Base-by-base conservation (phyloP, 192 early-diverging fungal genomes). In the Linnemannia hyalina region DNA sequence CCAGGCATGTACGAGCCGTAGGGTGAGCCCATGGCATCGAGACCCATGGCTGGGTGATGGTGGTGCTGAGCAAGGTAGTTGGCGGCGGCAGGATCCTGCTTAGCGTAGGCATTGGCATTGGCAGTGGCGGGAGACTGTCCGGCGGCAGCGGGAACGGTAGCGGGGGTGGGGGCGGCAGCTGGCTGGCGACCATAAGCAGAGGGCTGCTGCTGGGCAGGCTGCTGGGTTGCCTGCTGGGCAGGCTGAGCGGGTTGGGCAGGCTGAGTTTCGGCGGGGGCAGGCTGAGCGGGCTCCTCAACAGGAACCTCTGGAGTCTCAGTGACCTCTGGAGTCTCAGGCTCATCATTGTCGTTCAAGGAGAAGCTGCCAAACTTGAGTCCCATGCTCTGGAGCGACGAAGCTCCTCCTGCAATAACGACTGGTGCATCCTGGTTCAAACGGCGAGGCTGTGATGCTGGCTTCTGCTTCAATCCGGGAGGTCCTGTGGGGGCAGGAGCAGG, bases 351-450 rank as follows among this genome's bases (percentile, higher is more conserved):
- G 29, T 93, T 93, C 68, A 96, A 88, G 26, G 89, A 88, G 68
- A 96, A 86, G 63, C 94, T 96, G 32, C 97, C 97, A 91, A 97
- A 97, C 81, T 95, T 94, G 32, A 95, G 91, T 70, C 93, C 95
- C 29, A 96, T 91, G 47, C 92, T 89, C 42, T 92, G 91, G 13
- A 96, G 76, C 46, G 92, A 84, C 8, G 94, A 86, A 65, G 87
- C 91, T 65, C 90, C 92, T 55, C 89, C 87, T 18, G 97, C 96
- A 94, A 98, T 96, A 26, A 98, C 96, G 18, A 98, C 96, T 54
- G 97, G 91, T 20, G 94, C 94, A 85, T 97, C 96, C 83, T 98
- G 97, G 74, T 95, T 95, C 81, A 97, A 90, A 82, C 95, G 95
- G 80, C 96, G 94, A 29, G 92, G 63, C 44, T 89, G 83, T 15